Evolutionary conservation across 2,329 filamentous ascomycete genomes (phyloP), one percentile per base, ranked within the genome.

Genomic region (Pyrenochaeta sp.): DNA sequence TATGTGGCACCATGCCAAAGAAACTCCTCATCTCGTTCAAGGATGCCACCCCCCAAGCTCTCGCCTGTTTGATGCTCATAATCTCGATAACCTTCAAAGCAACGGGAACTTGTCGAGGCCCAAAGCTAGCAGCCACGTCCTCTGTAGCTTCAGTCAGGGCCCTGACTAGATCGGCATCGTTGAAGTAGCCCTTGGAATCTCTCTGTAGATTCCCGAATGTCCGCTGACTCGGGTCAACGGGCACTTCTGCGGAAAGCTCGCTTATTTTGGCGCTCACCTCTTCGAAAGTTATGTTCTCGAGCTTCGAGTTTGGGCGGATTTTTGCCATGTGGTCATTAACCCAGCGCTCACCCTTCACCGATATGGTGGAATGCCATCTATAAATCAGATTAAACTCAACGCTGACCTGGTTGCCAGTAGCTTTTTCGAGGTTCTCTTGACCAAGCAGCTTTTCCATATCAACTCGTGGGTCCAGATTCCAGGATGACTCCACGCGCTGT

Each of bases 361-460:
- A 83, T 68, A 93, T 90, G 66, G 88, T 88, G 3, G 90, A 91
- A 79, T 94, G 91, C 90, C 91, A 94, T 63, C 91, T 85, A 75
- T 95, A 94, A 68, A 90, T 88, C 9, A 95, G 82, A 72, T 93
- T 94, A 82, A 95, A 95, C 78, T 95, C 91, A 6, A 89, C 90
- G 0, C 90, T 93, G 9, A 92, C 90, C 63, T 89, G 87, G 69
- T 93, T 94, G 54, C 92, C 91, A 0, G 90, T 86, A 45, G 90
- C 91, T 12, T 86, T 83, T 47, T 90, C 86, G 0, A 88, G 85
- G 2, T 83, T 72, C 22, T 80, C 80, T 76, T 86, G 88, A 69
- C 88, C 85, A 30, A 60, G 43, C 7, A 36, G 40, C 22, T 50
- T n/a, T 9, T 40, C 22, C 13, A 39, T n/a, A 10, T 58, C 19